Conservation (phyloP, 768 basidiomycete species). For the Suillus variegatus region DNA sequence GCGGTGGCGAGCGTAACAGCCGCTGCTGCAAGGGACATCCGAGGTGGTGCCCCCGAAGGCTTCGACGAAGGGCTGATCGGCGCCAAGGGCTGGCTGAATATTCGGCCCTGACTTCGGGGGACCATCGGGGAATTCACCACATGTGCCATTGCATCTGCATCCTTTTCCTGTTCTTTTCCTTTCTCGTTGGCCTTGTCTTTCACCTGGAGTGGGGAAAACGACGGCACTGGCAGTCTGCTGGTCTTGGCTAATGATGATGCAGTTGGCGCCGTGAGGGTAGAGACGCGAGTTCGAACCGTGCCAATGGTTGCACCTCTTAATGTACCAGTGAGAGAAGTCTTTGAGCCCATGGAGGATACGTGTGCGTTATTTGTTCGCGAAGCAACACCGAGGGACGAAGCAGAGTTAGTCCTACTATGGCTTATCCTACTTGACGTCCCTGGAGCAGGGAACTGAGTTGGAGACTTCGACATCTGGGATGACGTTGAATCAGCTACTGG, state of each 20-base stretch:
- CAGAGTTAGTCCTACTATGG: slow-evolving; percentile 21
- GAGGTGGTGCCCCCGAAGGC: slow-evolving; percentile 20
- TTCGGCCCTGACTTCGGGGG: slow-evolving; percentile 33
- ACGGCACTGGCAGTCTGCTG: slow-evolving; percentile 26
- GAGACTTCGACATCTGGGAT: slow-evolving; percentile 22
- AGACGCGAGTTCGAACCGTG: slow-evolving; percentile 29
- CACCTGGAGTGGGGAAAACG: slow-evolving; percentile 17
- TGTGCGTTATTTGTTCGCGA: slow-evolving; percentile 24
- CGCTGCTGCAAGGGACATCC: slow-evolving; percentile 31
- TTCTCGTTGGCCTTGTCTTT: slow-evolving; percentile 12
- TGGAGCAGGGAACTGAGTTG: slow-evolving; percentile 18
- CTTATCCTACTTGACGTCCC: slow-evolving; percentile 17
- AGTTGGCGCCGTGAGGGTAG: slow-evolving; percentile 68
- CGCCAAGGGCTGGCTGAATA: slow-evolving; percentile 56
- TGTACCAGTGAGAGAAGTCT: slow-evolving; percentile 18
- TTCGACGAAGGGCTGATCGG: slow-evolving; percentile 19
- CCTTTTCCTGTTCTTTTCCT: slow-evolving; percentile 14
- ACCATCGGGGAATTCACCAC: slow-evolving; percentile 36
- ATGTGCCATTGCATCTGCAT: slow-evolving; percentile 27
- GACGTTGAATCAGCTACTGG: slow-evolving; percentile 15
- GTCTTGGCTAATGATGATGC: slow-evolving; percentile 75
- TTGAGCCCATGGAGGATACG: slow-evolving; percentile 32
- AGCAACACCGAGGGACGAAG: slow-evolving; percentile 43
- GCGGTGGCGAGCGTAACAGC: slow-evolving; percentile 25
- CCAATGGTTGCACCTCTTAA: slow-evolving; percentile 9